Conservation (phyloP, 1,284 basidiomycete genomes). For the Cryptococcus hybrid region DNA sequence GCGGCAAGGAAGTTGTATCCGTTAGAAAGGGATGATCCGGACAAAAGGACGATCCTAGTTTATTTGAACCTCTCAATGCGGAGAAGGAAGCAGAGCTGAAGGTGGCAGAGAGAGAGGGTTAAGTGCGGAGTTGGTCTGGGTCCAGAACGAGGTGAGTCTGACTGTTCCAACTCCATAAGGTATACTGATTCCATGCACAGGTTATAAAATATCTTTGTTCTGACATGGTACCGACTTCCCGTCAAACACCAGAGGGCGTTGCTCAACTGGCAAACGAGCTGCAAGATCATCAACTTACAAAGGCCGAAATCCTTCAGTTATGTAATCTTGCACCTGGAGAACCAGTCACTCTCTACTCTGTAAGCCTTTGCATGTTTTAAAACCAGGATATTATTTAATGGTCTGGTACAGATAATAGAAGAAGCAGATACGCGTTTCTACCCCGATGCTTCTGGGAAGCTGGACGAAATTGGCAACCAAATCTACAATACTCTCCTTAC, state of each 20-base stretch:
- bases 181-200: slow-evolving; percentile 50
- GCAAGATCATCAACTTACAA: slow-evolving; percentile 70
- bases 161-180: background rate
- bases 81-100: slow-evolving; percentile 55
- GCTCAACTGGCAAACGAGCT: slow-evolving; percentile 65
- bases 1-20: slow-evolving; percentile 17
- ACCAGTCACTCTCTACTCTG: slow-evolving; percentile 84
- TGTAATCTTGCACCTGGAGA: slow-evolving; percentile 81
- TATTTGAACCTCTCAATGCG: slow-evolving; percentile 17
- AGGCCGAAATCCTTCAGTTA: slow-evolving; percentile 86
- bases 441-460: slow-evolving; percentile 55
- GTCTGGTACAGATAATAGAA: slow-evolving; percentile 69
- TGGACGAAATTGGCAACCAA: slow-evolving; percentile 65
- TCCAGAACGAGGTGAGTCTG: slow-evolving; percentile 75
- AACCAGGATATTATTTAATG: background rate
- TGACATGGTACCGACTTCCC: slow-evolving; percentile 55
- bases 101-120: slow-evolving; percentile 47
- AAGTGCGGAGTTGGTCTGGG: slow-evolving; percentile 77
- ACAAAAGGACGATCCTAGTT: slow-evolving; percentile 8
- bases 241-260: slow-evolving; percentile 67
- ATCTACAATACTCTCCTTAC: slow-evolving; percentile 51
- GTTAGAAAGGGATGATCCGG: slow-evolving; percentile 14
- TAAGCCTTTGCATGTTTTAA: slow-evolving; percentile 52
- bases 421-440: slow-evolving; percentile 76
- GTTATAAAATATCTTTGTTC: slow-evolving; percentile 71